A percentile compares a stretch with the other conserved stretches of the same genome.
phyloP scores from a whole-genome alignment of 129 eudicot genomes.

The Artemisia argyi region DNA sequence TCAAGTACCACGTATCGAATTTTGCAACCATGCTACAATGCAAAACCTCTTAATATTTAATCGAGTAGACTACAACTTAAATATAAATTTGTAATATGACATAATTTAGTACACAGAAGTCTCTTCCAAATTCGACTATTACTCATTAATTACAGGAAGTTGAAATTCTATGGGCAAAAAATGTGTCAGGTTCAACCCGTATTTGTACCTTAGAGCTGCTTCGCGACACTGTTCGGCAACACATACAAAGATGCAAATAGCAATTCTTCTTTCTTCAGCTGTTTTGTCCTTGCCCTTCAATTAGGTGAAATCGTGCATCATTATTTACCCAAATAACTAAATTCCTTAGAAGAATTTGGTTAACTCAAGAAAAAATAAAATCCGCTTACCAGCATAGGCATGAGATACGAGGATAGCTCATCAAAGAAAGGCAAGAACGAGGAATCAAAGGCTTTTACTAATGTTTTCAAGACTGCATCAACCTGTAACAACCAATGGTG shows the following conservation, averaged over 20 bases:
- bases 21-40: too few relatives aligned
- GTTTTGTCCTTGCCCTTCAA: constrained; percentile 91
- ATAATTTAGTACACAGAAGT: too few relatives aligned
- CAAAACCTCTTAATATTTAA: too few relatives aligned
- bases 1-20: too few relatives aligned
- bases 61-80: too few relatives aligned
- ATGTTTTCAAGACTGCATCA: constrained; percentile 67
- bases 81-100: too few relatives aligned
- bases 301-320: not conserved
- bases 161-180: too few relatives aligned
- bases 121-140: too few relatives aligned
- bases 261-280: constrained; percentile 94
- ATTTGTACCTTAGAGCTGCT: constrained; percentile 77
- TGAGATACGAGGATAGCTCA: constrained; percentile 64
- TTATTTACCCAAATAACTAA: not conserved
- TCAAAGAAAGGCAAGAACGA: constrained; percentile 85
- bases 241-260: constrained; percentile 90
- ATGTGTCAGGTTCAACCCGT: not conserved
- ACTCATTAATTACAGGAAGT: too few relatives aligned
- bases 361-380: not conserved
- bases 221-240: constrained; percentile 97
- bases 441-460: constrained; percentile 73
- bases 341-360: not conserved
- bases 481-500: constrained; percentile 38
- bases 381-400: constrained; percentile 87